Percentiles rank a stretch among this genome's conserved stretches.
Evolutionary conservation across 768 basidiomycete genomes (phyloP).

Genomic region (Lactarius quietus): DNA sequence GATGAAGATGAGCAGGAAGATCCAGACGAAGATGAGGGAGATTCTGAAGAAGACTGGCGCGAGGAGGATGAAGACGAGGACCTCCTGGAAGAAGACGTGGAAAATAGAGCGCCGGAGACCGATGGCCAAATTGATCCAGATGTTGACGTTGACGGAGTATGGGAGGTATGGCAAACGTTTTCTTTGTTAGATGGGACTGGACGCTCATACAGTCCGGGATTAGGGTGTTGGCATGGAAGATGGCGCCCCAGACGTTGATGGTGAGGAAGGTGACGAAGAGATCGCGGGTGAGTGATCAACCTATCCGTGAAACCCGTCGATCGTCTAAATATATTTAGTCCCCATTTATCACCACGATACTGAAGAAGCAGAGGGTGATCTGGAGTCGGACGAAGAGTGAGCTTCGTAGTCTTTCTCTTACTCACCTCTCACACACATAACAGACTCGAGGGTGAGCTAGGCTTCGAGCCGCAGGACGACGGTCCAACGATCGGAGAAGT

Average conservation of each 20-base stretch:
- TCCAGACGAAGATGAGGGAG: conserved; percentile 53
- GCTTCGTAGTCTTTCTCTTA: conserved; percentile 20
- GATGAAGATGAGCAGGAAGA: conserved; percentile 65
- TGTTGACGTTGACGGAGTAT: conserved; percentile 41
- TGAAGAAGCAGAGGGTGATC: conserved; percentile 58
- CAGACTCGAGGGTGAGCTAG: conserved; percentile 36
- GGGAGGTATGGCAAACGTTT: conserved; percentile 33
- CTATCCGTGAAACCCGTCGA: neutral
- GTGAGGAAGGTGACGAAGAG: conserved; percentile 44
- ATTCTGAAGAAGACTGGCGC: conserved; percentile 59
- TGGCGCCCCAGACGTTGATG: conserved; percentile 36
- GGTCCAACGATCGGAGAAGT: conserved; percentile 25
- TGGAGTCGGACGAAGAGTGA: conserved; percentile 64
- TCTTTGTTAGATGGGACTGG: neutral
- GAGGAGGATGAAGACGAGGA: conserved; percentile 69
- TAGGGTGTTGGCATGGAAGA: conserved; percentile 38
- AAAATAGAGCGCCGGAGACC: conserved; percentile 35
- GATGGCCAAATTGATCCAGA: conserved; percentile 39
- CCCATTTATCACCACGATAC: conserved; percentile 48
- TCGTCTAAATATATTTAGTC: conserved; percentile 8
- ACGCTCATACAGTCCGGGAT: neutral
- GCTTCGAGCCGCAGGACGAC: conserved; percentile 32
- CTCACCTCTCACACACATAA: conserved; percentile 7
- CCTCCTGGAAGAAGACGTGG: conserved; percentile 38
- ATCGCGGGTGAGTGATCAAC: conserved; percentile 44